Conservation (phyloP, 768 basidiomycete genomes). For the Pisolithus sp. region DNA sequence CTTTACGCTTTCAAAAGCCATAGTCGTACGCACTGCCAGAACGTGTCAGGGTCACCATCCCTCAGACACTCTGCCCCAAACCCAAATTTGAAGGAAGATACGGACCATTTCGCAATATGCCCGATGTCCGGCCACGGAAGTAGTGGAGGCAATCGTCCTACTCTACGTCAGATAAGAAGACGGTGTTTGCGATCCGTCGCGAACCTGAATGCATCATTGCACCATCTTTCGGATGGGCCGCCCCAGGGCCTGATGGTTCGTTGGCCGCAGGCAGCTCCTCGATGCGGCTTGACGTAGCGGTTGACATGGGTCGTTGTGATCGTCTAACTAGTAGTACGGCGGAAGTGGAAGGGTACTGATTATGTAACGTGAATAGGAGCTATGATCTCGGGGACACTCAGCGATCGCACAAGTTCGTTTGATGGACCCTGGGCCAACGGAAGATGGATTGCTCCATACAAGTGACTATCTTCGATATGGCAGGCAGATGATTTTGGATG, state of each 20-base stretch:
- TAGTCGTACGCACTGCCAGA: constrained; percentile 83
- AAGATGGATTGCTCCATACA: constrained; percentile 32
- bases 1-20: background rate
- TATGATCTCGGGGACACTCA: background rate
- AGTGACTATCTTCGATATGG: constrained; percentile 89
- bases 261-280: constrained; percentile 10
- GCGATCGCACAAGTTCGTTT: background rate
- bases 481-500: constrained; percentile 91
- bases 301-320: background rate
- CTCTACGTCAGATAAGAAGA: background rate
- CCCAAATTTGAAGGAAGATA: constrained; percentile 94
- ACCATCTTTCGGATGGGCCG: constrained; percentile 26
- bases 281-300: no score
- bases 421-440: background rate
- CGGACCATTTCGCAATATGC: constrained; percentile 86
- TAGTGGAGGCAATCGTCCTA: constrained; percentile 39
- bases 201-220: constrained; percentile 35
- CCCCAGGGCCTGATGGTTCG: constrained; percentile 12
- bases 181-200: constrained; percentile 1
- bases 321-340: background rate
- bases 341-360: no score
- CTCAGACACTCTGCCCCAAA: constrained; percentile 90
- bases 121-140: constrained; percentile 83
- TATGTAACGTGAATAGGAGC: background rate
- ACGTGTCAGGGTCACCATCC: constrained; percentile 85